Evolutionary conservation across 768 basidiomycete genomes (phyloP).

Genomic region (Boletellus sp.): DNA sequence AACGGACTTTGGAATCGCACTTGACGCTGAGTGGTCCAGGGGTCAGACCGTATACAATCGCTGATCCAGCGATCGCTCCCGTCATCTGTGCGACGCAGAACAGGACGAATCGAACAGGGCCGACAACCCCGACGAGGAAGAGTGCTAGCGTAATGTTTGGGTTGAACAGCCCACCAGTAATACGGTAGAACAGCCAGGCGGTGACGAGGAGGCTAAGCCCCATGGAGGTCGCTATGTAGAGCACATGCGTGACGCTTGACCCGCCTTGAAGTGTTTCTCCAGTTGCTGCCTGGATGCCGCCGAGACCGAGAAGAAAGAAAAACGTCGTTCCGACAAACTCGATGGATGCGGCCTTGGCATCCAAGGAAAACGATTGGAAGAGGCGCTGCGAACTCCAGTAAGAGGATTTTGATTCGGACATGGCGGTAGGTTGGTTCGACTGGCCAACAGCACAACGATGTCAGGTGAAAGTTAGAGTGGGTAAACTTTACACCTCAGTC

Average conservation of each 20-base stretch:
- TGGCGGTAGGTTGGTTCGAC: neutral
- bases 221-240: slow-evolving; percentile 59
- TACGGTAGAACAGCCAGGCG: slow-evolving; percentile 65
- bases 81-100: slow-evolving; percentile 59
- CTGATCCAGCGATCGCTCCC: slow-evolving; percentile 59
- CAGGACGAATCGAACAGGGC: slow-evolving; percentile 53
- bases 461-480: no score
- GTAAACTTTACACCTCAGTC: no score
- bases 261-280: slow-evolving; percentile 32
- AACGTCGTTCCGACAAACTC: slow-evolving; percentile 59
- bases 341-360: slow-evolving; percentile 47
- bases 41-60: slow-evolving; percentile 50
- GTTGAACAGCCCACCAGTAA: slow-evolving; percentile 65
- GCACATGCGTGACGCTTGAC: slow-evolving; percentile 38
- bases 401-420: slow-evolving; percentile 9
- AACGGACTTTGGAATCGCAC: slow-evolving; percentile 34
- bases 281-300: slow-evolving; percentile 57
- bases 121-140: slow-evolving; percentile 51
- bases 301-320: slow-evolving; percentile 64
- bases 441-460: no score
- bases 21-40: slow-evolving; percentile 53
- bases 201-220: slow-evolving; percentile 60
- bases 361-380: slow-evolving; percentile 33
- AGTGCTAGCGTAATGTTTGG: slow-evolving; percentile 60
- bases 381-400: slow-evolving; percentile 26